These are phyloP conservation scores for Ogataea pignaliae DNA, from an alignment of 805 yeast genomes.

Conservation along the genomic window DNA sequence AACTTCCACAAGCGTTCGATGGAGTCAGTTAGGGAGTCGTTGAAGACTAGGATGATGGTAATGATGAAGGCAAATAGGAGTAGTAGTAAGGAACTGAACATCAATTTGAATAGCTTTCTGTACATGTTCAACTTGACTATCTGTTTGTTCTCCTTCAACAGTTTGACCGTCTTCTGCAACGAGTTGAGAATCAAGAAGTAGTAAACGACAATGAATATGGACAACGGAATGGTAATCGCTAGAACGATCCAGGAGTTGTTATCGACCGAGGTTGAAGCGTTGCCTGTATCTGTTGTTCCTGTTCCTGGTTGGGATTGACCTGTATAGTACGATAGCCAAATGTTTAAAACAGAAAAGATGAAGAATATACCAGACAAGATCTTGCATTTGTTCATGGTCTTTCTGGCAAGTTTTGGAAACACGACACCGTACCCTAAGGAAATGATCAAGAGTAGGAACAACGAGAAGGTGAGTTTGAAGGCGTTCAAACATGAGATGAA, in stretches of 20 bases:
- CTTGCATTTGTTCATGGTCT: constrained; percentile 67
- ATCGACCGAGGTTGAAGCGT: constrained; percentile 46
- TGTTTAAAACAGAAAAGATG: constrained; percentile 47
- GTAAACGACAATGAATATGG: constrained; percentile 63
- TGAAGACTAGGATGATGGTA: constrained; percentile 64
- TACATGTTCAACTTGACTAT: constrained; percentile 87
- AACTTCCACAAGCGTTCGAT: constrained; percentile 90
- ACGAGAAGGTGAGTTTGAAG: constrained; percentile 78
- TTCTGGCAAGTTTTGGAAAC: constrained; percentile 73
- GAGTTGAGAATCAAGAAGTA: constrained; percentile 73
- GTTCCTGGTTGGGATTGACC: constrained; percentile 30
- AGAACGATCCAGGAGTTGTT: constrained; percentile 43
- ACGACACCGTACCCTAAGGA: constrained; percentile 95
- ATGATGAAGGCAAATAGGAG: constrained; percentile 67
- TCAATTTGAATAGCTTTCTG: constrained; percentile 67
- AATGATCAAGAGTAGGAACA: constrained; percentile 80
- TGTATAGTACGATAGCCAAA: constrained; percentile 39
- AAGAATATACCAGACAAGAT: constrained; percentile 55
- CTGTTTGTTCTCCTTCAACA: constrained; percentile 81
- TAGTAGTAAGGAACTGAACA: constrained; percentile 66
- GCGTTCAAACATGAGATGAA: constrained; percentile 78
- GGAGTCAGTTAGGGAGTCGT: constrained; percentile 70
- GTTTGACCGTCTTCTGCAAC: constrained; percentile 67
- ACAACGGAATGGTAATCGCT: constrained; percentile 65
- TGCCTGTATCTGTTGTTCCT: constrained; percentile 29